Evolutionary conservation across 1,284 basidiomycete genomes (phyloP).

Genomic region (Marasmius fiardii): DNA sequence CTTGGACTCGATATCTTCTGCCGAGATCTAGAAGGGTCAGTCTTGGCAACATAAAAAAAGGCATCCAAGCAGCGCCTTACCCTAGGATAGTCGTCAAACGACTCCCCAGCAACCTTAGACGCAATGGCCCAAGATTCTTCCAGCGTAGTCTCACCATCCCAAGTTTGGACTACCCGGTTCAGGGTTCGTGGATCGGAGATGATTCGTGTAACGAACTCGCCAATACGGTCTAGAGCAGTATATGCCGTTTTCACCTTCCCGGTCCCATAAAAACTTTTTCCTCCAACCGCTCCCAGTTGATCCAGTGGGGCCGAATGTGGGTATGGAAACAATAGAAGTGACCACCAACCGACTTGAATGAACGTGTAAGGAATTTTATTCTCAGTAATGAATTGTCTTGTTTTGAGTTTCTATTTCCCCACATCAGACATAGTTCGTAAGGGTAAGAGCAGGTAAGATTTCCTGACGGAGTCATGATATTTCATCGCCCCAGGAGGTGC

Average conservation of each 20-base stretch:
- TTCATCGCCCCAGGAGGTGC: background rate
- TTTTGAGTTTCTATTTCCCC: slow-evolving; percentile 9
- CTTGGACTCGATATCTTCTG: background rate
- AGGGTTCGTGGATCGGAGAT: slow-evolving; percentile 14
- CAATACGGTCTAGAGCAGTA: slow-evolving; percentile 8
- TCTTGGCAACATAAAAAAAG: too few species aligned
- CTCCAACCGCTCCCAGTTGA: background rate
- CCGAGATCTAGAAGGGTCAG: background rate
- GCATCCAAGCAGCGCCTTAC: background rate
- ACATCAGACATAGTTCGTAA: background rate
- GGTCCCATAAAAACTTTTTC: background rate
- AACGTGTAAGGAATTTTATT: slow-evolving; percentile 11
- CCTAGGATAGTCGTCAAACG: background rate
- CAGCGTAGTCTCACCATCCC: background rate
- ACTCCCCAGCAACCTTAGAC: background rate
- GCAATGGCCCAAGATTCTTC: background rate
- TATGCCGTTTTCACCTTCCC: slow-evolving; percentile 10
- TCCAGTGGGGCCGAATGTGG: background rate
- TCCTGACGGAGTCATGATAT: slow-evolving; percentile 1
- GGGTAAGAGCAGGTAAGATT: background rate
- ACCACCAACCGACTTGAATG: slow-evolving; percentile 14
- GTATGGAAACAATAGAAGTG: background rate
- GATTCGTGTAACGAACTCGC: slow-evolving; percentile 11
- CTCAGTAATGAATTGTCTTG: slow-evolving; percentile 6
- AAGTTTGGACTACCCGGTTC: slow-evolving; percentile 6